phyloP scores from a whole-genome alignment of 805 yeast species.

The Candida nitratophila region DNA sequence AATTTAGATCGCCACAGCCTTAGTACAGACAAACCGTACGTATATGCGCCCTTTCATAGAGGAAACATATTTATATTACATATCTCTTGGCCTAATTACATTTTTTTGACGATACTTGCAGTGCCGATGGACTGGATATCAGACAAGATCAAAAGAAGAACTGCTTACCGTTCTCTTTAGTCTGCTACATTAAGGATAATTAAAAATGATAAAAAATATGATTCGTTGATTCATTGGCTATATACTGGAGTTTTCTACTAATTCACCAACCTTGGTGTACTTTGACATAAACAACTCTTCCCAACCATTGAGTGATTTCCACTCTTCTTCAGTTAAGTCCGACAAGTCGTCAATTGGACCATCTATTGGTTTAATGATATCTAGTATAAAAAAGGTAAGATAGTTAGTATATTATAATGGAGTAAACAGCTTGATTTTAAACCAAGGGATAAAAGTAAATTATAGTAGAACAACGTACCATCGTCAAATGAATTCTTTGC shows the following conservation, averaged over 20 bases:
- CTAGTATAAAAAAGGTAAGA: conserved; percentile 14
- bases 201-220: no score
- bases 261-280: conserved; percentile 73
- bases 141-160: no score
- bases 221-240: no score
- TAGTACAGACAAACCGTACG: neutral
- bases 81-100: no score
- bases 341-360: conserved; percentile 69
- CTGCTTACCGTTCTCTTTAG: no score
- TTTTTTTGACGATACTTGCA: no score
- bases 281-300: conserved; percentile 73
- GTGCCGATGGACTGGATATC: no score
- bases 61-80: no score
- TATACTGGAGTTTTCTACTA: conserved; percentile 33
- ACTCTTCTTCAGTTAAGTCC: conserved; percentile 55
- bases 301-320: conserved; percentile 75
- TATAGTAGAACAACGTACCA: conserved; percentile 22
- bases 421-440: neutral
- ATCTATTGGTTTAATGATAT: conserved; percentile 58
- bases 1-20: no score
- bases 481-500: conserved; percentile 82
- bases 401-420: neutral
- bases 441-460: no score
- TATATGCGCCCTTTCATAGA: neutral
- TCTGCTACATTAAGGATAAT: no score